phyloP scores from a whole-genome alignment of 139 green algal genomes.

The Micractinium conductrix region DNA sequence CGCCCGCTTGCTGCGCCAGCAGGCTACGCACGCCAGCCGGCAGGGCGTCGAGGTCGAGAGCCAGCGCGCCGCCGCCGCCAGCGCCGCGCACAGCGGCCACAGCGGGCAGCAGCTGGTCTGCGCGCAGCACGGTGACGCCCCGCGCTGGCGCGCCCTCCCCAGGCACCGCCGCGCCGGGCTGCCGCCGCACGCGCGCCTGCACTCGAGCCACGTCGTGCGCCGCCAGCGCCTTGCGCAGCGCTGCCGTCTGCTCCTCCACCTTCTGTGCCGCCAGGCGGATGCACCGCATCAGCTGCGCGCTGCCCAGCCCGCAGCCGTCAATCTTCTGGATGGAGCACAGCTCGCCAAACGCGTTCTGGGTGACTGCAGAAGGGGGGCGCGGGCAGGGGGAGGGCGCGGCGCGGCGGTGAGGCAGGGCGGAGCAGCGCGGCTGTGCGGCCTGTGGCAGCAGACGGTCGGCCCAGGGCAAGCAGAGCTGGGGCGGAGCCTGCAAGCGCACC shows the following conservation, averaged over 20 bases:
- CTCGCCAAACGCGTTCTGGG: conserved; percentile 71
- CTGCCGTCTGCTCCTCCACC: conserved; percentile 48
- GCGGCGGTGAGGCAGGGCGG: background rate
- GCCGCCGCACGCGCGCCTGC: conserved; percentile 48
- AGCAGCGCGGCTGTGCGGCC: no score
- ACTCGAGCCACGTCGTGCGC: conserved; percentile 64
- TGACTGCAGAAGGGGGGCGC: background rate
- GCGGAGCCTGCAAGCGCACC: background rate
- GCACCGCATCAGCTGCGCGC: conserved; percentile 57
- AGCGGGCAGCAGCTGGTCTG: conserved; percentile 24
- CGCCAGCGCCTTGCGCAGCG: conserved; percentile 63
- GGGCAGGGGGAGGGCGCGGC: background rate
- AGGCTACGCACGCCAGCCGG: conserved; percentile 30
- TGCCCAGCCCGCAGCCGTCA: conserved; percentile 62
- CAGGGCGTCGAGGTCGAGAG: conserved; percentile 23
- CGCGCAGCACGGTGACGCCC: conserved; percentile 8
- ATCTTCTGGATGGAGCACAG: conserved; percentile 85
- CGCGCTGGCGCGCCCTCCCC: background rate
- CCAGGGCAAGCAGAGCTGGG: background rate
- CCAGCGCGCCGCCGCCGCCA: background rate
- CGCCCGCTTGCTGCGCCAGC: background rate
- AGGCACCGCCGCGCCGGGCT: background rate
- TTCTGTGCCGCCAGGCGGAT: conserved; percentile 38
- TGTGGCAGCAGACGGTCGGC: background rate
- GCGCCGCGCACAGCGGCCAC: background rate